Percentiles rank a stretch among this genome's conserved stretches.
phyloP scores from a whole-genome alignment of 331 rosid genomes.

The Pyracantha coccinea region DNA sequence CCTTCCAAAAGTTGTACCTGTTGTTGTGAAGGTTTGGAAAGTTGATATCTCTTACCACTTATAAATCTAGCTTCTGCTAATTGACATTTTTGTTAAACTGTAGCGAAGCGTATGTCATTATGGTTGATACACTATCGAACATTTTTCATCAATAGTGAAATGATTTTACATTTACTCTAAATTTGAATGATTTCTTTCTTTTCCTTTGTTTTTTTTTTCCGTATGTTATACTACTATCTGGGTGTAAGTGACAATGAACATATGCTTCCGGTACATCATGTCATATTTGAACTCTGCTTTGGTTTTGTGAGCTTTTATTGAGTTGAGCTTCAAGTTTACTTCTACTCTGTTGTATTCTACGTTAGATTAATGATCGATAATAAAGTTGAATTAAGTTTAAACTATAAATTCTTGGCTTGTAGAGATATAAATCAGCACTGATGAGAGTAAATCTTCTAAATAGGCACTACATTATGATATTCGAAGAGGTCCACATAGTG shows the following conservation, averaged over 20 bases:
- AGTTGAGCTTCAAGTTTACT: background rate
- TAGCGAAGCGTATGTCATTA: background rate
- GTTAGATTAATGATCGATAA: background rate
- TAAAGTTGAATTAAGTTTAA: background rate
- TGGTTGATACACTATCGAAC: background rate
- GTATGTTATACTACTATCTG: background rate
- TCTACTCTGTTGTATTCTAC: background rate
- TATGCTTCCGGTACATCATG: background rate
- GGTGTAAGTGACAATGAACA: background rate
- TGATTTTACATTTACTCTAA: background rate
- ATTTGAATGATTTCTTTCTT: background rate
- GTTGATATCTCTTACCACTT: background rate
- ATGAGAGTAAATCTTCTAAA: slow-evolving; percentile 15
- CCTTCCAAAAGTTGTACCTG: slow-evolving; percentile 86
- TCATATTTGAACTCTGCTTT: background rate
- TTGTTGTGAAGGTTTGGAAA: slow-evolving; percentile 69
- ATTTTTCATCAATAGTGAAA: background rate
- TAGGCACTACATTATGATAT: slow-evolving; percentile 95
- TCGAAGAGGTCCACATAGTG: slow-evolving; percentile 98
- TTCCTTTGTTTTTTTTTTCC: background rate
- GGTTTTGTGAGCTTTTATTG: background rate
- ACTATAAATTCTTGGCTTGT: background rate
- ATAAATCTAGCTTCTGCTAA: background rate
- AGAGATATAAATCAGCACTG: background rate
- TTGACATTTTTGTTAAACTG: background rate